These are phyloP conservation scores for Botryotinia convoluta DNA, from an alignment of 2,329 filamentous ascomycete genomes.

Conservation along the genomic window DNA sequence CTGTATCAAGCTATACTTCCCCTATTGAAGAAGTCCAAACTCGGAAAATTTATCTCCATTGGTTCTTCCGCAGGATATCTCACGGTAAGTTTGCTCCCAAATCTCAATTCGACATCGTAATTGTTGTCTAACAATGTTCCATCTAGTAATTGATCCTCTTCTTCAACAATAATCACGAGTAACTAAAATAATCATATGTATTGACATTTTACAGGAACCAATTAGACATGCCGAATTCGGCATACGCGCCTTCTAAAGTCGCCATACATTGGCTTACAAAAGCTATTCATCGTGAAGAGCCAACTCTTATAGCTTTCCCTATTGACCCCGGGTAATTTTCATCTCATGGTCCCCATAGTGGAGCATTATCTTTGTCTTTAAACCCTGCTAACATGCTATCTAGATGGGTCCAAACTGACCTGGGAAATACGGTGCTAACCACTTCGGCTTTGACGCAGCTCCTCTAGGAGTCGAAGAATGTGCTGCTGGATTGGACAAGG, in stretches of 20 bases:
- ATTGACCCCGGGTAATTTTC: background rate
- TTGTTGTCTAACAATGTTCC: background rate
- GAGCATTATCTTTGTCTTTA: background rate
- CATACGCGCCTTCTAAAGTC: background rate
- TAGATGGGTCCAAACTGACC: conserved; percentile 36
- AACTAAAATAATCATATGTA: background rate
- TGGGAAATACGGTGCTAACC: conserved; percentile 27
- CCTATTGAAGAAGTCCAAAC: background rate
- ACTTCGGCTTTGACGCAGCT: conserved; percentile 24
- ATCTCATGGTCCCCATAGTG: background rate
- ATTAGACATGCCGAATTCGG: background rate
- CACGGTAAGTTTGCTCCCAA: background rate
- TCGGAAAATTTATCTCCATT: background rate
- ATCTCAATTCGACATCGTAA: background rate
- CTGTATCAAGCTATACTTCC: background rate
- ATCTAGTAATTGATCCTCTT: background rate
- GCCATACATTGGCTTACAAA: background rate
- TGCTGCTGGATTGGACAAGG: background rate
- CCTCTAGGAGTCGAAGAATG: conserved; percentile 14
- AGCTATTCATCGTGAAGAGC: background rate
- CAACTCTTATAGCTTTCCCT: background rate
- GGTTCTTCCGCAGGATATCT: background rate
- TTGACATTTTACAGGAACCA: background rate
- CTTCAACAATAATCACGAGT: background rate
- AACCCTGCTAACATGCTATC: background rate